Conservation (phyloP, 768 basidiomycete genomes). For the Panus rudis region DNA sequence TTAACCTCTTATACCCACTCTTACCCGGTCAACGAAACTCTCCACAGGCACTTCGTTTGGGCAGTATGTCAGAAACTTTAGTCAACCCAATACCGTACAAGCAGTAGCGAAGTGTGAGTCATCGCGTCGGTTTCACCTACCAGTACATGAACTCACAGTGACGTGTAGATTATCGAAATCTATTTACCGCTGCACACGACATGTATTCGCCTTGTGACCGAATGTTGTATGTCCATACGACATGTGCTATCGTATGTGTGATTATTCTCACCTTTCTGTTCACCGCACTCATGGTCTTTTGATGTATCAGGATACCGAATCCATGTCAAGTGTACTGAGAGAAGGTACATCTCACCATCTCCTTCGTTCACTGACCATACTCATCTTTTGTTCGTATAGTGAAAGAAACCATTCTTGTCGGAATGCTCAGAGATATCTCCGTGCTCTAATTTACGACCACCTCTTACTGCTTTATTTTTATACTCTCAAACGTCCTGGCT, state of each 20-base stretch:
- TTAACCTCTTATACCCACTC: not conserved
- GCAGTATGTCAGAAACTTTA: not conserved
- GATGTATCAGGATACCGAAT: slow-evolving; percentile 10
- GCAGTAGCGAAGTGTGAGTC: too few species aligned
- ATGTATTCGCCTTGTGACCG: slow-evolving; percentile 40
- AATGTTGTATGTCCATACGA: slow-evolving; percentile 46
- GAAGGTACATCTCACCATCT: not conserved
- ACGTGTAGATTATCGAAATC: too few species aligned
- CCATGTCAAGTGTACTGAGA: slow-evolving; percentile 4
- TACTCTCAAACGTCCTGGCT: too few species aligned
- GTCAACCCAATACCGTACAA: too few species aligned
- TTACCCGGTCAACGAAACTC: not conserved
- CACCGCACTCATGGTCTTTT: not conserved
- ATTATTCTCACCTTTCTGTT: slow-evolving; percentile 2
- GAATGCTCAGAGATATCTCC: not conserved
- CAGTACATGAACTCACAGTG: too few species aligned
- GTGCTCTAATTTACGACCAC: too few species aligned
- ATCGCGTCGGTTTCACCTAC: too few species aligned
- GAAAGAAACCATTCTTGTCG: not conserved
- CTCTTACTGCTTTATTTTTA: too few species aligned
- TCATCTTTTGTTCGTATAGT: too few species aligned
- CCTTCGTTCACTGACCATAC: too few species aligned
- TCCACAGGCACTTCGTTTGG: slow-evolving; percentile 29
- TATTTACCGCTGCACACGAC: slow-evolving; percentile 42
- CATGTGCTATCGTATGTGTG: slow-evolving; percentile 48